These are phyloP conservation scores for Lentinus tigrinus DNA, from an alignment of 768 basidiomycete species.

Conservation along the genomic window DNA sequence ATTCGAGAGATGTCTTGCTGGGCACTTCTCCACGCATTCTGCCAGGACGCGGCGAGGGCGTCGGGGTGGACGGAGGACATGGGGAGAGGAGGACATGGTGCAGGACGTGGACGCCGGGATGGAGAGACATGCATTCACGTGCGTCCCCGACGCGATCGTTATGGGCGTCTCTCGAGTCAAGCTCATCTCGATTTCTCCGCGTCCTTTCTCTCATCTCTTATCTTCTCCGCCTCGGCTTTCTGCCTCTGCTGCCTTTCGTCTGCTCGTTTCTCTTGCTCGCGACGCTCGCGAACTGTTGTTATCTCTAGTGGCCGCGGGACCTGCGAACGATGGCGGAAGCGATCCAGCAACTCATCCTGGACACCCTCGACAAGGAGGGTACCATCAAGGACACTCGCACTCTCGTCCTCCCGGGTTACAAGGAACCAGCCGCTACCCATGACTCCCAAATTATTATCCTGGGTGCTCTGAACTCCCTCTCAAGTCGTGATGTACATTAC, in stretches of 20 bases:
- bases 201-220: neutral
- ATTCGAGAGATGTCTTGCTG: constrained; percentile 54
- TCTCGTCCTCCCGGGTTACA: constrained; percentile 64
- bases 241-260: neutral
- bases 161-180: constrained; percentile 21
- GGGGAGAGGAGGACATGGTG: constrained; percentile 10
- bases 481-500: constrained; percentile 73
- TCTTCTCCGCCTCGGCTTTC: neutral
- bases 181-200: constrained; percentile 13
- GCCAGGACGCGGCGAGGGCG: constrained; percentile 39
- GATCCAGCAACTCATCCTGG: constrained; percentile 78
- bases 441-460: constrained; percentile 84
- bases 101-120: constrained; percentile 2
- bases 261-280: neutral
- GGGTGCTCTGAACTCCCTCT: constrained; percentile 88
- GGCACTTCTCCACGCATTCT: constrained; percentile 63
- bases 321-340: constrained; percentile 60
- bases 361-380: constrained; percentile 57
- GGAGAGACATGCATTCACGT: constrained; percentile 15
- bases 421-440: constrained; percentile 54
- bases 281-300: neutral
- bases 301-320: neutral
- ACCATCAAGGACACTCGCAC: constrained; percentile 68
- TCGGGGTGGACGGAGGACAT: constrained; percentile 17
- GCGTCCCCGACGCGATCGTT: constrained; percentile 5